Conservation (phyloP, 331 rosid species). For the Dryas integrifolia region DNA sequence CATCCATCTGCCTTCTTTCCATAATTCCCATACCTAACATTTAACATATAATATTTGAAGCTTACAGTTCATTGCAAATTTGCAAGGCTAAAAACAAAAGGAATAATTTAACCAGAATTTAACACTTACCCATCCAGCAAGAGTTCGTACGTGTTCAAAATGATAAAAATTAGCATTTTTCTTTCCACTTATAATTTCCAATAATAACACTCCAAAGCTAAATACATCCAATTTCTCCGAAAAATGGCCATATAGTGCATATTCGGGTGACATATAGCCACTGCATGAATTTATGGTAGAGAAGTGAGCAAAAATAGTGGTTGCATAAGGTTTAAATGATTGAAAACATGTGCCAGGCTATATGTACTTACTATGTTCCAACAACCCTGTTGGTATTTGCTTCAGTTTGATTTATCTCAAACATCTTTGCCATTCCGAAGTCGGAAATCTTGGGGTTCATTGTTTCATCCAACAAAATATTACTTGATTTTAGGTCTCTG, state of each 20-base stretch:
- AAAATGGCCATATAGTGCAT: constrained; percentile 14
- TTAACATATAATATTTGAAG: neutral
- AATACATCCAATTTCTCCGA: constrained; percentile 12
- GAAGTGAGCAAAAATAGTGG: neutral
- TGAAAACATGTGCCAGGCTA: neutral
- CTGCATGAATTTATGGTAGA: neutral
- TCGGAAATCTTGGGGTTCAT: neutral
- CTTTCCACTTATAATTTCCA: neutral
- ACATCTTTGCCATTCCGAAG: neutral
- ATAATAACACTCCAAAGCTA: constrained; percentile 1
- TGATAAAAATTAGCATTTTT: neutral
- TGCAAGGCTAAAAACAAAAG: neutral
- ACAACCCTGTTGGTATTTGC: neutral
- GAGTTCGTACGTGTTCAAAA: neutral
- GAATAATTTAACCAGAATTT: no score
- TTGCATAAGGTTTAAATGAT: neutral
- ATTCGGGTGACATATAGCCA: constrained; percentile 26
- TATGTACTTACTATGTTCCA: neutral
- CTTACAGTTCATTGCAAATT: neutral
- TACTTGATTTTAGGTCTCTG: constrained; percentile 21
- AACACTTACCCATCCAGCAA: no score
- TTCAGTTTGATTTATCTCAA: neutral
- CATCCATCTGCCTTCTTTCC: neutral
- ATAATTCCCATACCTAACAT: neutral
- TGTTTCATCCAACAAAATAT: neutral